Base-by-base conservation (phyloP, 768 basidiomycete genomes). In the Botryobasidium botryosum region DNA sequence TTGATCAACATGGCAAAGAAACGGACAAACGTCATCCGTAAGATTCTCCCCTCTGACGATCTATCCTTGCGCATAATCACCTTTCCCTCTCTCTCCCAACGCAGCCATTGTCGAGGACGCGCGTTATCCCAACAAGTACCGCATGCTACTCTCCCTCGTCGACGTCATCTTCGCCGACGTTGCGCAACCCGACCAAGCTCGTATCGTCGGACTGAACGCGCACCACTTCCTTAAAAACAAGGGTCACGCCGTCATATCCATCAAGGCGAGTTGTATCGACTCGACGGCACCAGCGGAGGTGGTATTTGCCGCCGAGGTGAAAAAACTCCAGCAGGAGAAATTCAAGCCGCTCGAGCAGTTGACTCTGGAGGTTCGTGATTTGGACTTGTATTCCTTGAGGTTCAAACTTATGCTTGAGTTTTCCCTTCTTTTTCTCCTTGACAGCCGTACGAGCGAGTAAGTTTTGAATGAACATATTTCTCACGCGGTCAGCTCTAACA, bases 1-100 rank as follows among this genome's bases (percentile, higher is more conserved):
- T 66, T 97, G 50, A 94, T 99, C 54, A 84, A 83, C 65, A 99
- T 97, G 94, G 92, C 94, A 27, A 96, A 97, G 67, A 96, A 94
- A 66, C 74, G 94, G 48, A 97, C 94, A 52, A 99, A 97, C 62
- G 88, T 97, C 52, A 92, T 97, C 57, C 94, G 88, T 92, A 64
- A 47, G 83, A 70, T 37, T 28, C 25, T n/a, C 24, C 23, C 18
- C 6, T 23, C 4, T 18, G 4, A 32, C 12, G 6, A 31, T 28
- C 18, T 23, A 29, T 23, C 40, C 24, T 21, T 15, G 21, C 12
- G 37, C 2, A 25, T 5, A 42, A 8, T 33, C 43, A 47, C 40
- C 15, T 42, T 5, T 29, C 25, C 38, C 46, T 40, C 5, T 40
- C 17, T 40, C 41, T 18, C 52, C 4, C 43, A 26, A 5, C 37